Base-by-base conservation (phyloP, 305 asterid species). In the Fraxinus latifolia region DNA sequence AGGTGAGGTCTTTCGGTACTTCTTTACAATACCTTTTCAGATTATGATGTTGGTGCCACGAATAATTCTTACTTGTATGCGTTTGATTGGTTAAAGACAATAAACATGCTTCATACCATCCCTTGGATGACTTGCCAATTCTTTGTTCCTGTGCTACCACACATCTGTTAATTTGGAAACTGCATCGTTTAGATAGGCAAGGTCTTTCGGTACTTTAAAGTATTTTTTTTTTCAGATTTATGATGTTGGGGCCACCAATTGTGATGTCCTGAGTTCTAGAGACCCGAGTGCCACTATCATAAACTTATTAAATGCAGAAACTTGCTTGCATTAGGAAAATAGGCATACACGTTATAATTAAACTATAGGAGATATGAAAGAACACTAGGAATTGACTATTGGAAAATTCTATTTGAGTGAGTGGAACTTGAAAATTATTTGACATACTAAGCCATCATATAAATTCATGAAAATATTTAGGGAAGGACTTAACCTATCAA, bases 141-240 rank as follows among this genome's bases (percentile, higher is more conserved):
- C 72, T 62, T 8, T 23, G 5, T 23, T 31, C 5, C 14, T 60
- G 71, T 62, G 32, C 32, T 62, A 62, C 31, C 14, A 62, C 71
- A 21, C 3, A 58, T 58, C 32, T 1, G 5, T 62, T 23, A 23
- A 8, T 21, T 62, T 21, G 31, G 72, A 62, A 62, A 62, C 5
- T 60, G 31, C 19, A 60, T 87, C 90, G 77, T 33, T 89, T 95
- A 68, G 99, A 95, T 85, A 95, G 98, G 99, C 93, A 74, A 79
- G 76, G 78, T 80, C 78, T 65, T 73, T 70, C 42, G 17, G 85
- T 58, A 80, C 74, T 81, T 62, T 31, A 77, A 23, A 79, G 58
- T 67, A 5, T 34, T 34, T 34, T 34, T 8, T 53, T 77, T 79
- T 84, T 79, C 65, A 58, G 70, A 68, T 87, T 67, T 3, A 34